These are phyloP conservation scores for Paecilomyces sp. DNA, from an alignment of 2,329 filamentous ascomycete genomes.

Conservation along the genomic window DNA sequence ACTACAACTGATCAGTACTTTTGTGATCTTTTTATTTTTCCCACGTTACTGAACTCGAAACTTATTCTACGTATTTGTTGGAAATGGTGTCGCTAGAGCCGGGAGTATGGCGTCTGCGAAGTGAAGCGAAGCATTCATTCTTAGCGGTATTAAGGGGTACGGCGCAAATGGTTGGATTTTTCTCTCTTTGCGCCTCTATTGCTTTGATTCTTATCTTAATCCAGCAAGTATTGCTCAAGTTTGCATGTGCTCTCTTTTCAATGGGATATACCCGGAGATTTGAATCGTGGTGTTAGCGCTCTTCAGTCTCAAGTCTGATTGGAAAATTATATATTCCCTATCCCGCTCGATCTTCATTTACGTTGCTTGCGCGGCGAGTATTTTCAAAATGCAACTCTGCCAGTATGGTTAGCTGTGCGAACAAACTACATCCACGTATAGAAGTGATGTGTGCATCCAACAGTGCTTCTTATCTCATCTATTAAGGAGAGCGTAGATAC, in stretches of 20 bases:
- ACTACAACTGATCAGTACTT: background rate
- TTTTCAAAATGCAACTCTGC: background rate
- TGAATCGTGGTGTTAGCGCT: background rate
- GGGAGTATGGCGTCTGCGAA: background rate
- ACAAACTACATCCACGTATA: background rate
- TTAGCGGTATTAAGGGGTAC: background rate
- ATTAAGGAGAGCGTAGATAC: background rate
- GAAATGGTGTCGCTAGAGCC: background rate
- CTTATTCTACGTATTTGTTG: background rate
- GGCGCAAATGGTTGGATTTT: background rate
- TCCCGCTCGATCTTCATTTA: background rate
- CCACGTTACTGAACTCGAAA: background rate
- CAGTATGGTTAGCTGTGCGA: background rate
- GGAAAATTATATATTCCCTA: background rate
- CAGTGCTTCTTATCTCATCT: background rate
- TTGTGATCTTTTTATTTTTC: too few relatives aligned
- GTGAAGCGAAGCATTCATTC: background rate
- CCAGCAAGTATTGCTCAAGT: background rate
- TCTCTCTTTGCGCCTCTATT: background rate
- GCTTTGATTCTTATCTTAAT: background rate
- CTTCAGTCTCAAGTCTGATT: background rate
- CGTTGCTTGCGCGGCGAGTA: background rate
- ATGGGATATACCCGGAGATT: background rate
- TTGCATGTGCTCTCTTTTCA: background rate
- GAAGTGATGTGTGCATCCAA: too few relatives aligned